Percentiles rank a stretch among this genome's conserved stretches.
These are phyloP conservation scores for Herpetomonas tarakana DNA, from an alignment of 208 protist genomes.

Conservation along the genomic window DNA sequence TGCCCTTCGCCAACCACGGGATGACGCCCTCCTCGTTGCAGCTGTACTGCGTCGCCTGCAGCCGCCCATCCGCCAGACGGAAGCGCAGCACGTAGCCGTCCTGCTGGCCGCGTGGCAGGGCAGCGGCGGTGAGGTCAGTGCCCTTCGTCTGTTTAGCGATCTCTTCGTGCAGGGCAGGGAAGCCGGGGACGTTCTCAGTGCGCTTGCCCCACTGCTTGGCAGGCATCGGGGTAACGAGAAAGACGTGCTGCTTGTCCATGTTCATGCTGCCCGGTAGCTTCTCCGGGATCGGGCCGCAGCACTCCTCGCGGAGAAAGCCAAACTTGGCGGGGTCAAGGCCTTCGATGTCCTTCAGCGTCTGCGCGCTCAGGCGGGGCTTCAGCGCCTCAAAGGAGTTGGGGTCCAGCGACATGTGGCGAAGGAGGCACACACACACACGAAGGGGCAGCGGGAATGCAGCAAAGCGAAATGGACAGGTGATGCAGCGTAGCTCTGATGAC, in stretches of 20 bases:
- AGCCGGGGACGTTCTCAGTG: conserved; percentile 68
- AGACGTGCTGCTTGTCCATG: conserved; percentile 68
- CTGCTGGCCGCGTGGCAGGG: conserved; percentile 22
- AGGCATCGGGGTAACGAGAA: conserved; percentile 60
- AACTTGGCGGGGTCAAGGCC: conserved; percentile 64
- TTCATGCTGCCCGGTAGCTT: conserved; percentile 80
- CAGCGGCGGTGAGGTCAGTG: conserved; percentile 42
- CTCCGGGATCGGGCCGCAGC: conserved; percentile 63
- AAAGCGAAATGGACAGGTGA: too few species aligned
- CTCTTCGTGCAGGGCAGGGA: conserved; percentile 28
- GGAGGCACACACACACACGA: neutral
- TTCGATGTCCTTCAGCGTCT: conserved; percentile 86
- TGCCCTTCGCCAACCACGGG: conserved; percentile 71
- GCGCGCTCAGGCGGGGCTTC: conserved; percentile 36
- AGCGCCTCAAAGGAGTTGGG: conserved; percentile 61
- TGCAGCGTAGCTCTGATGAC: too few species aligned
- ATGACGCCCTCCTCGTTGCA: conserved; percentile 37
- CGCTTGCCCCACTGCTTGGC: conserved; percentile 60
- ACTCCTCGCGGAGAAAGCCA: conserved; percentile 86
- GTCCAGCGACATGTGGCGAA: conserved; percentile 15
- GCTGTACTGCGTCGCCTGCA: conserved; percentile 59
- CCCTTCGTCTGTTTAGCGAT: conserved; percentile 28
- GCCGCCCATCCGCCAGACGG: conserved; percentile 27
- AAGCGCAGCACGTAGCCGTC: conserved; percentile 71
- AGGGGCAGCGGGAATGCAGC: too few species aligned